Base-by-base conservation (phyloP, 345 rosid species). In the Excoecaria agallocha region DNA sequence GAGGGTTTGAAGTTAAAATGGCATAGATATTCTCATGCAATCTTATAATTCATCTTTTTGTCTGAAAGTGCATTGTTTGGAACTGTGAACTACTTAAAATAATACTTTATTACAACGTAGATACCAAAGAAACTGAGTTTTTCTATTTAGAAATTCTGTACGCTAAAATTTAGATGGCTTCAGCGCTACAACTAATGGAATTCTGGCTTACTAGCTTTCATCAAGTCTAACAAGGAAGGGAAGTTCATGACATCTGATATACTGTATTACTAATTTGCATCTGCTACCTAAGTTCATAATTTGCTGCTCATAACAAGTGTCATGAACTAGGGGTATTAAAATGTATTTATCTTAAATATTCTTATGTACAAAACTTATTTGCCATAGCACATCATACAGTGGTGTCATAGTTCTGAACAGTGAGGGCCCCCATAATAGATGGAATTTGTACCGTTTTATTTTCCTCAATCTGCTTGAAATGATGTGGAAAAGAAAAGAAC, bases 391-490 rank as follows among this genome's bases (percentile, higher is more conserved):
- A 37, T 39, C 63, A 17, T 66, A 61, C 20, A 37, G n/a, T 71
- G 69, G 39, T 12, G 72, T 74, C 71, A 48, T 37, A 54, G 46
- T 57, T 69, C 70, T 54, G 67, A 81, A 74, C 50, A 43, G 61
- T 60, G 80, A 77, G 79, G 77, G 78, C 24, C 81, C 84, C 79
- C 85, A 51, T 50, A 54, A 64, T 20, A 35, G 74, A 58, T 76
- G 67, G 78, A 77, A 82, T 82, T 73, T 74, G 78, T 76, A 49
- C 62, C 73, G 38, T 52, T 71, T 75, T 45, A 7, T 24, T 68
- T 69, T 69, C 22, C 22, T 56, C 65, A 71, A 77, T 73, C 72
- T 52, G 43, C 71, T 38, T 78, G 63, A 71, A 68, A 78, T 67
- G 80, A 69, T 45, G 75, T 8, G 46, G 22, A 30, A 68, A 46